These are phyloP conservation scores for Claviceps sp. DNA, from an alignment of 2,329 filamentous ascomycete genomes.

Conservation along the genomic window DNA sequence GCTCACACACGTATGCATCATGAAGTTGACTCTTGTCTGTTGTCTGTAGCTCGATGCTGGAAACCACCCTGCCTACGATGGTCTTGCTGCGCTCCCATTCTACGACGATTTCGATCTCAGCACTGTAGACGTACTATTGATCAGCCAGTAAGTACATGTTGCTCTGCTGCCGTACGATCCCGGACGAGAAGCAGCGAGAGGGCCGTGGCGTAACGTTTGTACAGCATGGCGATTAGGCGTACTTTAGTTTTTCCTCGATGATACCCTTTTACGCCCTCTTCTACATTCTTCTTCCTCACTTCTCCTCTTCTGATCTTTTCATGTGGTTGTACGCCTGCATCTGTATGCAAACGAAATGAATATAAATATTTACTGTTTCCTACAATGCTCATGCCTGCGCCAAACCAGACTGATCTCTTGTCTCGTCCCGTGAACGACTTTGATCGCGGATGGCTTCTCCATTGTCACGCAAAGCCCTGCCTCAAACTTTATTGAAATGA, in stretches of 20 bases:
- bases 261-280: neutral
- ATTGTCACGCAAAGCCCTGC: neutral
- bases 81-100: slow-evolving; percentile 83
- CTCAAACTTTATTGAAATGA: neutral
- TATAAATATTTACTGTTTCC: slow-evolving; percentile 20
- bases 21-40: neutral
- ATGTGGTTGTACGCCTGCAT: slow-evolving; percentile 14
- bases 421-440: neutral
- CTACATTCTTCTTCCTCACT: neutral
- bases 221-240: neutral
- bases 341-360: slow-evolving; percentile 19
- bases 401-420: slow-evolving; percentile 5
- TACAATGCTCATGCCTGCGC: slow-evolving; percentile 9
- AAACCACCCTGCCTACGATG: slow-evolving; percentile 92
- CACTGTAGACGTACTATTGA: slow-evolving; percentile 90
- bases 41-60: slow-evolving; percentile 72
- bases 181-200: neutral
- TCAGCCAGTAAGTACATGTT: slow-evolving; percentile 77
- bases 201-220: neutral
- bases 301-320: neutral
- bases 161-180: neutral
- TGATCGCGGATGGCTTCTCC: neutral
- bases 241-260: neutral
- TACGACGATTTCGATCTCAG: slow-evolving; percentile 98
- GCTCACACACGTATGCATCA: neutral